phyloP scores from a whole-genome alignment of 495 filamentous ascomycete species.

The Eremomyces bilateralis region DNA sequence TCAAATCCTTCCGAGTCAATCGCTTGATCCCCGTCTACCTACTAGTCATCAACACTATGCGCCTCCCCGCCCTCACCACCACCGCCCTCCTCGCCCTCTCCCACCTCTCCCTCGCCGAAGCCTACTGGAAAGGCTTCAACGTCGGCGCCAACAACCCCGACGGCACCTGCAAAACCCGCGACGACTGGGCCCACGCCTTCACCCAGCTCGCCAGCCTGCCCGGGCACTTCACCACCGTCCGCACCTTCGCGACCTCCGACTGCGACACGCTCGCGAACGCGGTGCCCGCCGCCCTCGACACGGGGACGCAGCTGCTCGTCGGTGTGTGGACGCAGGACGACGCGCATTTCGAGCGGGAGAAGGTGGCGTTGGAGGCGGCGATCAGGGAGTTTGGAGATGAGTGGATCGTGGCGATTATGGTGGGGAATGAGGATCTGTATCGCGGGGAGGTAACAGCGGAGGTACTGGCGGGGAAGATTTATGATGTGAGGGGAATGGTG shows the following conservation, averaged over 20 bases:
- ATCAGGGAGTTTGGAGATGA: constrained; percentile 24
- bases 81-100: too few relatives aligned
- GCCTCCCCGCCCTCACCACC: too few relatives aligned
- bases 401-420: constrained; percentile 28
- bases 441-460: constrained; percentile 24
- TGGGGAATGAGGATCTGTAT: constrained; percentile 34
- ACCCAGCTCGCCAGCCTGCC: constrained; percentile 24
- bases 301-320: constrained; percentile 27
- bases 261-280: constrained; percentile 28
- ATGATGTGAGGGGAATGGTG: constrained; percentile 21
- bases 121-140: constrained; percentile 27
- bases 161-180: constrained; percentile 26
- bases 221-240: constrained; percentile 25
- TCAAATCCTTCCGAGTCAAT: too few relatives aligned
- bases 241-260: constrained; percentile 31
- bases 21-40: too few relatives aligned
- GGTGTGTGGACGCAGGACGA: constrained; percentile 30
- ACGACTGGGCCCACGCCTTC: constrained; percentile 26
- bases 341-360: constrained; percentile 26
- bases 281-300: constrained; percentile 30
- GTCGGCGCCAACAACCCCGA: constrained; percentile 23
- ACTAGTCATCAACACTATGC: too few relatives aligned
- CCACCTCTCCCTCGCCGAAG: too few relatives aligned
- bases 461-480: constrained; percentile 25
- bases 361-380: constrained; percentile 24